Base-by-base conservation (phyloP, 2,329 filamentous ascomycete genomes). In the Fusarium subglutinans region DNA sequence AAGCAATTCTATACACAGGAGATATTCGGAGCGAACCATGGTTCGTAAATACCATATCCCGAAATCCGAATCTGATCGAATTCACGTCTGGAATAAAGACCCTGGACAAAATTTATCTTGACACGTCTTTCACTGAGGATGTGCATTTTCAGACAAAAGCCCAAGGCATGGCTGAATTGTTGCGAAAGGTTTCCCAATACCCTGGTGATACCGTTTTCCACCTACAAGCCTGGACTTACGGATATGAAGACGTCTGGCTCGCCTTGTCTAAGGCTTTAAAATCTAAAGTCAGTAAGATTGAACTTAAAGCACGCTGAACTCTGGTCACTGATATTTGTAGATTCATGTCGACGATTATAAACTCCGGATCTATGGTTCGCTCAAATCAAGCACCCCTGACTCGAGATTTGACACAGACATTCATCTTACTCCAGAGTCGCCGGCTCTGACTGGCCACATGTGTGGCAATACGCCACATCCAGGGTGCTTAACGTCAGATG, bases 171-270 rank as follows among this genome's bases (percentile, higher is more conserved):
- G 84, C 84, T 2, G 93, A 98, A 78, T 86, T 98, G 1, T 78
- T 98, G 3, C 83, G 85, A 9, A 92, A 94, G 74, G 87, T 98
- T 0, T 81, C 84, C 0, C 79, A 83, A 30, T 97, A 96, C 80
- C 92, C 95, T 0, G 70, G 85, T 4, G 89, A 94, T 44, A 97
- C 94, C 0, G 81, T 92, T 2, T 98, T 98, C 77, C 93, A 97
- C 80, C 88, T 98, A 51, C 90, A 95, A 64, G 90, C 94, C 2
- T 98, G 95, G 95, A 98, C 96, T 0, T 96, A 96, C 79, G 87
- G 87, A 2, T 98, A 98, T 72, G 95, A 98, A 80, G 93, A 97
- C 59, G 94, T 98, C 0, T 98, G 95, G 95, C 85, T 95, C 66
- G 92, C 94, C 1, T 83, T 98, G 2, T 91, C 94, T 0, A 88